phyloP scores from a whole-genome alignment of 208 protist genomes.

The Crithidia bombi region DNA sequence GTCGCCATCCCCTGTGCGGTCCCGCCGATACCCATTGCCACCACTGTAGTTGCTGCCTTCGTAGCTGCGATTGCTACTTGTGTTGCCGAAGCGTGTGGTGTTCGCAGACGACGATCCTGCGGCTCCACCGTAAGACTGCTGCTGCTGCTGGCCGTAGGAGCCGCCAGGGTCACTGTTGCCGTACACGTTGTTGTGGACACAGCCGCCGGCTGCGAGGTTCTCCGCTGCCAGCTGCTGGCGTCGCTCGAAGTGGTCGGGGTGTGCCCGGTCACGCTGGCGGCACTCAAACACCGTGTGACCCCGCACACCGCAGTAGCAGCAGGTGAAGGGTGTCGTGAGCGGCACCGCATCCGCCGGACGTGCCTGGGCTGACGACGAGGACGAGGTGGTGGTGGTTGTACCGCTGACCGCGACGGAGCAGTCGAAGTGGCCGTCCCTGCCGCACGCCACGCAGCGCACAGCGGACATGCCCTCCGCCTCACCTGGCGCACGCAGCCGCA shows the following conservation, averaged over 20 bases:
- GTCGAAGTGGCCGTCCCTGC: constrained; percentile 68
- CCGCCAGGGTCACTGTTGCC: constrained; percentile 9
- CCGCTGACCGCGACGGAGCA: constrained; percentile 35
- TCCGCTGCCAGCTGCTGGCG: constrained; percentile 29
- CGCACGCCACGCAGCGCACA: constrained; percentile 71
- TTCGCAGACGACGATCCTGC: not conserved
- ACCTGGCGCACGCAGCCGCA: constrained; percentile 14
- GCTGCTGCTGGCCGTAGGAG: not conserved
- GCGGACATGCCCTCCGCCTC: constrained; percentile 43
- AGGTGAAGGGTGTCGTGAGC: constrained; percentile 30
- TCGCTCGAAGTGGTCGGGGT: constrained; percentile 60
- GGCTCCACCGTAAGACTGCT: constrained; percentile 11
- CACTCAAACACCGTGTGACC: constrained; percentile 81
- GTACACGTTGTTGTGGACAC: constrained; percentile 4
- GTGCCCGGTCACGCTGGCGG: constrained; percentile 36
- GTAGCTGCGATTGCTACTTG: not conserved
- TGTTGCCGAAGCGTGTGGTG: not conserved
- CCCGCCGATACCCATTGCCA: constrained; percentile 21
- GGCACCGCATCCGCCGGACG: constrained; percentile 17
- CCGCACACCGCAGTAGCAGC: constrained; percentile 64
- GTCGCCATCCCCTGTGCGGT: constrained; percentile 27
- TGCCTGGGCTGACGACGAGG: constrained; percentile 7
- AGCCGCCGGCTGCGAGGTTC: not conserved
- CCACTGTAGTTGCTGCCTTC: constrained; percentile 25
- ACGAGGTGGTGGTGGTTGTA: constrained; percentile 3